Evolutionary conservation across 208 protist species (phyloP).

Genomic region (Trypanosoma melophagium): DNA sequence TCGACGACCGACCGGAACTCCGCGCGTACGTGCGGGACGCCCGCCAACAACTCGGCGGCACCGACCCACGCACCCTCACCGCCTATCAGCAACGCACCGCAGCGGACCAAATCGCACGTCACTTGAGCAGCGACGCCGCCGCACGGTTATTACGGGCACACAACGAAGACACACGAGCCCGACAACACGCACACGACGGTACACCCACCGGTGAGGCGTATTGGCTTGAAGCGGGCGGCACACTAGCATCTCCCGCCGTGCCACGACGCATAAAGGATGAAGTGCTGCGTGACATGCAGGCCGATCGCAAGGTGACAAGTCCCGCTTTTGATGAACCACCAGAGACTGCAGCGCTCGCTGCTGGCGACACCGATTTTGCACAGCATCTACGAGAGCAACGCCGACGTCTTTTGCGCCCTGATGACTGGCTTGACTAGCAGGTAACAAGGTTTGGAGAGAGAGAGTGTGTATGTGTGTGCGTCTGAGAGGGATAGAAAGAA

Average conservation of each 20-base stretch:
- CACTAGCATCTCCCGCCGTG: conserved; percentile 56
- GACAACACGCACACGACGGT: conserved; percentile 72
- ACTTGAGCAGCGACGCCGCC: conserved; percentile 54
- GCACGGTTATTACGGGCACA: conserved; percentile 53
- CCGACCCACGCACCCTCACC: conserved; percentile 64
- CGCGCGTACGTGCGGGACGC: conserved; percentile 53
- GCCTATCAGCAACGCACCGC: conserved; percentile 39
- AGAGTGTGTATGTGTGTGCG: background rate
- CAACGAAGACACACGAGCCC: conserved; percentile 51
- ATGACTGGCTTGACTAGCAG: conserved; percentile 16
- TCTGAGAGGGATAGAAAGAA: too few relatives aligned
- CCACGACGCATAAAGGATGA: conserved; percentile 77
- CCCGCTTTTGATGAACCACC: conserved; percentile 58
- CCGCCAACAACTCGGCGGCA: conserved; percentile 49
- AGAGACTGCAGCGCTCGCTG: conserved; percentile 34
- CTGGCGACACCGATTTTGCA: conserved; percentile 47
- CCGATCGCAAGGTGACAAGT: conserved; percentile 42
- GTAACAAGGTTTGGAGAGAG: background rate
- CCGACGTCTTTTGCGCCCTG: conserved; percentile 29
- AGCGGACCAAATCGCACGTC: conserved; percentile 45
- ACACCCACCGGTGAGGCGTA: conserved; percentile 82
- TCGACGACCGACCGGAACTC: conserved; percentile 65
- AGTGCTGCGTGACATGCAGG: conserved; percentile 70
- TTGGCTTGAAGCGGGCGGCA: conserved; percentile 81
- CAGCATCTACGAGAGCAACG: conserved; percentile 61